phyloP scores from a whole-genome alignment of 2,329 filamentous ascomycete genomes.

The Fusarium circinatum region DNA sequence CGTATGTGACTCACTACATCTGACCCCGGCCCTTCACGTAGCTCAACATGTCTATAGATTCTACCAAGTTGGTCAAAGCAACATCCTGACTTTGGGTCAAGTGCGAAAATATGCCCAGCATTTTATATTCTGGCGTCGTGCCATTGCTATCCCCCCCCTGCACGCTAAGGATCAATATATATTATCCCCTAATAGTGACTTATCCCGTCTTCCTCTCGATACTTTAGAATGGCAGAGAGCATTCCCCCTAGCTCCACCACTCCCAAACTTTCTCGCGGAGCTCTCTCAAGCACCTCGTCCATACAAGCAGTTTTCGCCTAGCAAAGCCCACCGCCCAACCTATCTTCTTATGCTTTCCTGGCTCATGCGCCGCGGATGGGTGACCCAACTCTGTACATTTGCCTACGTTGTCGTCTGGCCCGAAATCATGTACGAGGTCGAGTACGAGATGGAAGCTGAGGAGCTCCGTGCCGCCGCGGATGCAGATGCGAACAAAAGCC shows the following conservation, averaged over 20 bases:
- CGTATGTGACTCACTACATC: constrained; percentile 53
- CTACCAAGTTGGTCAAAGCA: constrained; percentile 75
- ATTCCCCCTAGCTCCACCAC: constrained; percentile 84
- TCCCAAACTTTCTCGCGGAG: constrained; percentile 88
- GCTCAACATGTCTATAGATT: constrained; percentile 54
- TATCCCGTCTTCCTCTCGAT: constrained; percentile 75
- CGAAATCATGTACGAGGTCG: constrained; percentile 84
- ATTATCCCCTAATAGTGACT: constrained; percentile 88
- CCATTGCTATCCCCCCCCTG: constrained; percentile 89
- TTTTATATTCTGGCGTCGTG: constrained; percentile 95
- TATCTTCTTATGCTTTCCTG: constrained; percentile 94
- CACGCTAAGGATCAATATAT: constrained; percentile 92
- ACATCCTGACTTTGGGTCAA: constrained; percentile 79
- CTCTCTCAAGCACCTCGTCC: constrained; percentile 83
- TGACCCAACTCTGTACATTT: constrained; percentile 91
- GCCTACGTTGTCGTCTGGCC: constrained; percentile 87
- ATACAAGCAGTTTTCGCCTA: constrained; percentile 86
- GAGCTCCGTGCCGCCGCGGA: constrained; percentile 60
- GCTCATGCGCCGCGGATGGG: constrained; percentile 92
- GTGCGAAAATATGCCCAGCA: constrained; percentile 91
- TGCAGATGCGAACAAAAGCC: constrained; percentile 39
- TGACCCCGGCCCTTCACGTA: not conserved
- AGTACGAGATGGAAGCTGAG: constrained; percentile 75
- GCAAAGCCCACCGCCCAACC: constrained; percentile 83
- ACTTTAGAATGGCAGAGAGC: constrained; percentile 76